Conservation (phyloP, 768 basidiomycete genomes). For the Epithele typhae region DNA sequence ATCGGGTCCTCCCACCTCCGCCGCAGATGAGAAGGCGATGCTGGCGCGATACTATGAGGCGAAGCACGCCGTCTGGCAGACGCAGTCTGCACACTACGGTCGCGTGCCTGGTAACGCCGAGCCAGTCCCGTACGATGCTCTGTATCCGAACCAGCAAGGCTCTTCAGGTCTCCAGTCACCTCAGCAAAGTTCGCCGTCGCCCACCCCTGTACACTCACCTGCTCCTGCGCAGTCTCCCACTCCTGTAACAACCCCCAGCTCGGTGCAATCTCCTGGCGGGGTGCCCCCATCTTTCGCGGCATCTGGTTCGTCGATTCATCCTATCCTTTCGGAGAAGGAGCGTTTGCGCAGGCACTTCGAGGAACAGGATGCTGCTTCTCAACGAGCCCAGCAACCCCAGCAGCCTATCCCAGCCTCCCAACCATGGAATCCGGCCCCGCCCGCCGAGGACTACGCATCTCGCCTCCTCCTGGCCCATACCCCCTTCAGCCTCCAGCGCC, state of each 20-base stretch:
- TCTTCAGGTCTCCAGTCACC: constrained; percentile 12
- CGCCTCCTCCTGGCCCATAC: constrained; percentile 14
- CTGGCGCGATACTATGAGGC: constrained; percentile 66
- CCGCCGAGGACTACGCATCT: constrained; percentile 13
- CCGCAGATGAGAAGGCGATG: constrained; percentile 74
- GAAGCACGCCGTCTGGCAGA: constrained; percentile 62
- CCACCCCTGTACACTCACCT: constrained; percentile 20
- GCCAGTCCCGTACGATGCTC: constrained; percentile 59
- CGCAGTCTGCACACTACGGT: constrained; percentile 33
- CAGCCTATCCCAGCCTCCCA: not conserved
- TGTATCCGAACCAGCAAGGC: constrained; percentile 40
- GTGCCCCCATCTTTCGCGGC: constrained; percentile 54
- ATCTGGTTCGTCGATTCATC: constrained; percentile 31
- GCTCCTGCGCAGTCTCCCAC: not conserved
- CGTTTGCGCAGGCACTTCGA: constrained; percentile 59
- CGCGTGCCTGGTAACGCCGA: constrained; percentile 9
- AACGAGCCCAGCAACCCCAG: constrained; percentile 13
- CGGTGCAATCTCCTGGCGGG: constrained; percentile 23
- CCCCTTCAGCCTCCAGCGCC: constrained; percentile 5
- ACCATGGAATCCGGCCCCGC: constrained; percentile 12
- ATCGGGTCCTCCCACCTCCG: constrained; percentile 33
- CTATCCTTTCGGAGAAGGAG: constrained; percentile 62
- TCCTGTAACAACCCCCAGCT: too few species aligned
- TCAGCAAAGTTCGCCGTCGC: constrained; percentile 22
- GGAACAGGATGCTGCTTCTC: constrained; percentile 53